Evolutionary conservation across 2,329 filamentous ascomycete genomes (phyloP).

Genomic region (Trichoderma atrobrunneum): DNA sequence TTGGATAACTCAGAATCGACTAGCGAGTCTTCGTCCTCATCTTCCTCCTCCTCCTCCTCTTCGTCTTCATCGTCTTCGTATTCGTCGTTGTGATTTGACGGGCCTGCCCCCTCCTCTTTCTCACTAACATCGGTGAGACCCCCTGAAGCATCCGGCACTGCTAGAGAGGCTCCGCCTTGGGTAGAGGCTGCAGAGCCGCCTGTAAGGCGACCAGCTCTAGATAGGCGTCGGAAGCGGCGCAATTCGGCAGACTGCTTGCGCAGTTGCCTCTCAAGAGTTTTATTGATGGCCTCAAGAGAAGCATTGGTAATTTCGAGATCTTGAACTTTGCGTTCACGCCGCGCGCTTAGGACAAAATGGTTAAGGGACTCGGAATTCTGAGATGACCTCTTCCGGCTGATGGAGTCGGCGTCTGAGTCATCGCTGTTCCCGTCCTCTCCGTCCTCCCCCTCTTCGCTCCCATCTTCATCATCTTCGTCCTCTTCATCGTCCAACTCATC

Average conservation of each 20-base stretch:
- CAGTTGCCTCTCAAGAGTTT: conserved; percentile 85
- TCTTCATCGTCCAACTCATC: conserved; percentile 46
- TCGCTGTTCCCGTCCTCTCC: conserved; percentile 33
- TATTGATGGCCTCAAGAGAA: conserved; percentile 90
- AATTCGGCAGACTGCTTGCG: conserved; percentile 88
- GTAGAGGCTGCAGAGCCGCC: conserved; percentile 49
- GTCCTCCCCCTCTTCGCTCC: conserved; percentile 20
- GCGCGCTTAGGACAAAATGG: conserved; percentile 81
- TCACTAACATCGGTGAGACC: conserved; percentile 50
- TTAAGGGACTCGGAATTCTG: conserved; percentile 59
- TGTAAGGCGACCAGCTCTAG: conserved; percentile 73
- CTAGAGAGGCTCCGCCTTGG: conserved; percentile 45
- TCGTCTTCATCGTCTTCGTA: conserved; percentile 43
- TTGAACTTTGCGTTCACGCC: conserved; percentile 89
- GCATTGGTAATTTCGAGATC: conserved; percentile 97
- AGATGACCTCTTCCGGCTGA: conserved; percentile 58
- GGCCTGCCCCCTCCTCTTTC: conserved; percentile 29
- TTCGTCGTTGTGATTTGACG: conserved; percentile 38
- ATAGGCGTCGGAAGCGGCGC: conserved; percentile 80
- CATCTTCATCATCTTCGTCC: conserved; percentile 24
- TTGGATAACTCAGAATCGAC: conserved; percentile 53
- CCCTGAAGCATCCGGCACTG: conserved; percentile 41
- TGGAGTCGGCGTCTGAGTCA: conserved; percentile 39
- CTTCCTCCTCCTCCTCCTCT: conserved; percentile 39
- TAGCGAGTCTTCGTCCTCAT: conserved; percentile 48